Evolutionary conservation across 257 asterid genomes (phyloP).

Genomic region (Paulownia fortunei): DNA sequence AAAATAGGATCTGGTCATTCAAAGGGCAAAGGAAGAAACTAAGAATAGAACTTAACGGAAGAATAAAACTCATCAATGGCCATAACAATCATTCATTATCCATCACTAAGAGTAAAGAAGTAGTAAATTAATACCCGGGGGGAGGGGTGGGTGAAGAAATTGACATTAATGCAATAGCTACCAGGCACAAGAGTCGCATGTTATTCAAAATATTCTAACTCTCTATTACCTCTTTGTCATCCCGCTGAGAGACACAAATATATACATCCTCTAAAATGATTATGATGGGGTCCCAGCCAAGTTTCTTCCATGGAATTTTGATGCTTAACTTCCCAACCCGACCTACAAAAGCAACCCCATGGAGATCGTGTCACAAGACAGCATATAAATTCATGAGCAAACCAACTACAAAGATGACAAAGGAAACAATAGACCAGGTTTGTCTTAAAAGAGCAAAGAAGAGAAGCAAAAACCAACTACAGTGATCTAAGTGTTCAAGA

Average conservation of each 20-base stretch:
- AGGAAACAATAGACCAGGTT: neutral
- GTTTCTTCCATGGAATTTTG: constrained; percentile 98
- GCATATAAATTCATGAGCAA: neutral
- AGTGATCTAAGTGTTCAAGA: constrained; percentile 14
- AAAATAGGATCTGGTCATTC: constrained; percentile 25
- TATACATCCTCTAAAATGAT: constrained; percentile 84
- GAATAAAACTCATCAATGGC: constrained; percentile 14
- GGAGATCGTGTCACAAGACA: constrained; percentile 23
- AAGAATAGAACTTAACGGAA: neutral
- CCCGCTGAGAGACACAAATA: constrained; percentile 76
- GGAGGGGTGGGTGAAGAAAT: neutral
- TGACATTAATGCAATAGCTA: neutral
- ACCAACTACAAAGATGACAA: constrained; percentile 10
- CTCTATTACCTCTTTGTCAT: constrained; percentile 76
- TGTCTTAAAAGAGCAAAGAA: neutral
- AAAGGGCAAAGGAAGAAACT: constrained; percentile 26
- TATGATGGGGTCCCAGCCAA: constrained; percentile 96
- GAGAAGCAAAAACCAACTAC: constrained; percentile 11
- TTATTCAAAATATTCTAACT: constrained; percentile 18
- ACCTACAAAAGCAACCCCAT: constrained; percentile 54
- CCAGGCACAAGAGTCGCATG: constrained; percentile 7
- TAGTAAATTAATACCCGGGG: constrained; percentile 4
- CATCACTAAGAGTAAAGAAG: constrained; percentile 5
- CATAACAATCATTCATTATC: constrained; percentile 7
- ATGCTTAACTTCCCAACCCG: constrained; percentile 91